Evolutionary conservation across 2,329 filamentous ascomycete species (phyloP), one percentile per base, ranked within the genome.

Genomic region (Alternaria conjuncta): DNA sequence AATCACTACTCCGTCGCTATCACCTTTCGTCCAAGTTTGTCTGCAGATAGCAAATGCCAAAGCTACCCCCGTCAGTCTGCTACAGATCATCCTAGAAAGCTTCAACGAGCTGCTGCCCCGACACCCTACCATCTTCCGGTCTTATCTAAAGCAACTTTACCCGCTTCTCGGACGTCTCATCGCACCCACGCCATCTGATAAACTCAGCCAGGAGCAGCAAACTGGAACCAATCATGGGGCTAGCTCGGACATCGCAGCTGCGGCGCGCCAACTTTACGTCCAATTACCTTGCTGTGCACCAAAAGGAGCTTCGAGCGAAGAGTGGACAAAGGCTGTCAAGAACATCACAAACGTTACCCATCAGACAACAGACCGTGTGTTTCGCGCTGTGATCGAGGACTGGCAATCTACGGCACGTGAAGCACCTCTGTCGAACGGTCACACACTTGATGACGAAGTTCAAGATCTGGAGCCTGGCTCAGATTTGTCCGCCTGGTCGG

Each of bases 71-170:
- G 20, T 66, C 21, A 43, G 74, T 74, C 81, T 93, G 36, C 79
- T 92, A 43, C 88, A 93, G 73, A 87, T 87, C 9, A 85, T 95
- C 5, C 87, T 94, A 41, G 88, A 91, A 66, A 88, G 92, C 54
- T 89, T 97, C 64, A 84, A 87, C 30, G 86, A 88, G 47, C 83
- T 97, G 32, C 82, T 97, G 30, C 90, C 92, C n/a, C 86, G 90
- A 56, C 94, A 97, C 78, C 90, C 93, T 28, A 92, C 93, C 7
- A 92, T 92, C 30, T 91, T 97, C 78, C 90, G 95, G 12, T 91
- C 93, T 1, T 92, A 90, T 75, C 85, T 88, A 62, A 84, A 86
- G 41, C 91, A 93, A 68, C 86, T 97, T 46, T 88, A 86, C 59
- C 82, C 85, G 12, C 84, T 91, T 20, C 81, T 90, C 45, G 83